These are phyloP conservation scores for Fusarium decemcellulare DNA, from an alignment of 2,329 filamentous ascomycete species.

Conservation along the genomic window DNA sequence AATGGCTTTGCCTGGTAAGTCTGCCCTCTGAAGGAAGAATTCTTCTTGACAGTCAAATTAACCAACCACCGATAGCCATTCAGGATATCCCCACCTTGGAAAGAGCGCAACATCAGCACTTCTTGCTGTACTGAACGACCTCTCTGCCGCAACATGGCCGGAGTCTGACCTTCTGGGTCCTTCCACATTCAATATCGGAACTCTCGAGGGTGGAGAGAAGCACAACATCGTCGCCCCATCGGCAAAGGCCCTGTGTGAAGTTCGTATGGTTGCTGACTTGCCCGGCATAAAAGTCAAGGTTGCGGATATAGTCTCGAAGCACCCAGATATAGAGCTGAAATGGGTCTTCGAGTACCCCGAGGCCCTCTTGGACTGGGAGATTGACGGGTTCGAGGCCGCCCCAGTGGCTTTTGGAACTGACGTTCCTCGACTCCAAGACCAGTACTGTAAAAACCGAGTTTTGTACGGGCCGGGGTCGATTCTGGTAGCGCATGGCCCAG, in stretches of 20 bases:
- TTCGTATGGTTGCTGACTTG: slow-evolving; percentile 55
- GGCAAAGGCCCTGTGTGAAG: slow-evolving; percentile 56
- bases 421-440: slow-evolving; percentile 79
- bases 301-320: slow-evolving; percentile 48
- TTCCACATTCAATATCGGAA: slow-evolving; percentile 57
- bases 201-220: slow-evolving; percentile 54
- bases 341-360: slow-evolving; percentile 56
- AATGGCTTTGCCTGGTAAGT: slow-evolving; percentile 79
- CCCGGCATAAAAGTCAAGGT: slow-evolving; percentile 52
- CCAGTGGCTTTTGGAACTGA: slow-evolving; percentile 80
- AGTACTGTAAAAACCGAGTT: slow-evolving; percentile 67
- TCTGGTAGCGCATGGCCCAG: slow-evolving; percentile 83
- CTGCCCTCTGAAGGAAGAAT: slow-evolving; percentile 88
- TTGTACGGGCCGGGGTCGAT: slow-evolving; percentile 78
- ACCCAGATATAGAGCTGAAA: slow-evolving; percentile 58
- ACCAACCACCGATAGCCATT: slow-evolving; percentile 35
- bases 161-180: slow-evolving; percentile 54
- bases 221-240: slow-evolving; percentile 57
- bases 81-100: slow-evolving; percentile 36
- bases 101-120: slow-evolving; percentile 30
- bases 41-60: slow-evolving; percentile 70
- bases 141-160: slow-evolving; percentile 49
- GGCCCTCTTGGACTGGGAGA: slow-evolving; percentile 55
- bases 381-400: slow-evolving; percentile 54
- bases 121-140: slow-evolving; percentile 31